These are phyloP conservation scores for Arachis hypogaea DNA, from an alignment of 306 rosid genomes.

Conservation along the genomic window DNA sequence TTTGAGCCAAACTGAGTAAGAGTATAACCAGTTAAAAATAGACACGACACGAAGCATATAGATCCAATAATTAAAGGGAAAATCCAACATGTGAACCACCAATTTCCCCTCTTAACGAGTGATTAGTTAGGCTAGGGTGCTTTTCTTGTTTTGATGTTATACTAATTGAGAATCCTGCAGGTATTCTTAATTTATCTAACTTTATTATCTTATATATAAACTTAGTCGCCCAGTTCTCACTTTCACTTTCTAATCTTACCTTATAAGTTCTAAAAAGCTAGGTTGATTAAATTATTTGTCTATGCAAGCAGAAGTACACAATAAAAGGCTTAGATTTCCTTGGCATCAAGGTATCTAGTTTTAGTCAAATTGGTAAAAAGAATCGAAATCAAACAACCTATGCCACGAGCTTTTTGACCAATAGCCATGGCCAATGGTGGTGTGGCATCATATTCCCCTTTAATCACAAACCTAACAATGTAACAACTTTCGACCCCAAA, in stretches of 20 bases:
- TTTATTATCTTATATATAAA: neutral
- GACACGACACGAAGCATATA: neutral
- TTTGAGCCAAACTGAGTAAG: neutral
- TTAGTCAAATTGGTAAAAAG: neutral
- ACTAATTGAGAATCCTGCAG: neutral
- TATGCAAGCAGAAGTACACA: neutral
- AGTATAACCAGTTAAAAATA: conserved; percentile 2
- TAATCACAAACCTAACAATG: neutral
- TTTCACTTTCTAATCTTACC: neutral
- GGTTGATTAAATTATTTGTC: neutral
- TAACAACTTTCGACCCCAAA: neutral
- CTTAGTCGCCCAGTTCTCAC: neutral
- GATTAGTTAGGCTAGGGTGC: neutral
- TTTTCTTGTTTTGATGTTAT: neutral
- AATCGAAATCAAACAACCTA: neutral
- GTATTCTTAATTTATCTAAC: neutral
- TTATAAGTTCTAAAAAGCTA: too few species aligned
- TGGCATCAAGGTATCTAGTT: neutral
- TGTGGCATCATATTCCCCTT: neutral
- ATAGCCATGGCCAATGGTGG: neutral
- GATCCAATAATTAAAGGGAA: conserved; percentile 12
- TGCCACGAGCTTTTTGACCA: conserved; percentile 6
- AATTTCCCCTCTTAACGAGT: neutral
- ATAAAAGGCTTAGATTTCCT: neutral
- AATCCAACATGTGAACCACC: neutral